These are phyloP conservation scores for Tylopilus orsonianus DNA, from an alignment of 1,284 basidiomycete genomes.

Conservation along the genomic window DNA sequence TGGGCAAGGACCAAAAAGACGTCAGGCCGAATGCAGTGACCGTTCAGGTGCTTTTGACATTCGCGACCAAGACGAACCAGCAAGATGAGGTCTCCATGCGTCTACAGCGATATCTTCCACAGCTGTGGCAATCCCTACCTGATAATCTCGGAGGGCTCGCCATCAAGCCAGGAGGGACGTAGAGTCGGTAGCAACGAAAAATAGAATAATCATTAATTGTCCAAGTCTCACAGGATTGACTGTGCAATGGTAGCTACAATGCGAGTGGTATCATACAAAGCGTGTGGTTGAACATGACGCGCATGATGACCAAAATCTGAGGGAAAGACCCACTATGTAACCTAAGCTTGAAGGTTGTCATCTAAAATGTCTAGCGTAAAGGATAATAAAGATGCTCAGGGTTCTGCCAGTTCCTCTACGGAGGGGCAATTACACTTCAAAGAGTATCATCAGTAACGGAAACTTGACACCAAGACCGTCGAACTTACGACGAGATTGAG, in stretches of 20 bases:
- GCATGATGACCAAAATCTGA: slow-evolving; percentile 39
- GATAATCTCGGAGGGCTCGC: slow-evolving; percentile 18
- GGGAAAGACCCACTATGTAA: slow-evolving; percentile 39
- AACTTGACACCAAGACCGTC: neutral
- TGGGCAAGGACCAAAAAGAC: slow-evolving; percentile 47
- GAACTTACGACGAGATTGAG: slow-evolving; percentile 73
- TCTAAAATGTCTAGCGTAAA: slow-evolving; percentile 15
- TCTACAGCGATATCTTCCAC: slow-evolving; percentile 53
- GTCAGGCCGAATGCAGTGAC: slow-evolving; percentile 49
- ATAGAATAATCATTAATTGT: slow-evolving; percentile 16
- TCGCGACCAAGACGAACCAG: slow-evolving; percentile 45
- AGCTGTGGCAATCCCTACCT: slow-evolving; percentile 48
- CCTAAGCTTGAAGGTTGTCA: slow-evolving; percentile 8
- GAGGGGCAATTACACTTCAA: slow-evolving; percentile 83
- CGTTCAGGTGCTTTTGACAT: slow-evolving; percentile 52
- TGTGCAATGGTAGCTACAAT: slow-evolving; percentile 14
- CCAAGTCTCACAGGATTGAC: slow-evolving; percentile 6
- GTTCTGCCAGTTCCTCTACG: slow-evolving; percentile 69
- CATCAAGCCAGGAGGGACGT: slow-evolving; percentile 21
- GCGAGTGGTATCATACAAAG: slow-evolving; percentile 32
- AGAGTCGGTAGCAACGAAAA: slow-evolving; percentile 1
- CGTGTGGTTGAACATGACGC: slow-evolving; percentile 40
- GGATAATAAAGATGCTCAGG: slow-evolving; percentile 17
- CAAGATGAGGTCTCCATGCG: slow-evolving; percentile 47
- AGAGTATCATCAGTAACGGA: slow-evolving; percentile 9